Percentiles rank a stretch among this genome's conserved stretches.
These are phyloP conservation scores for Coprinopsis marcescibilis DNA, from an alignment of 768 basidiomycete species.

Conservation along the genomic window DNA sequence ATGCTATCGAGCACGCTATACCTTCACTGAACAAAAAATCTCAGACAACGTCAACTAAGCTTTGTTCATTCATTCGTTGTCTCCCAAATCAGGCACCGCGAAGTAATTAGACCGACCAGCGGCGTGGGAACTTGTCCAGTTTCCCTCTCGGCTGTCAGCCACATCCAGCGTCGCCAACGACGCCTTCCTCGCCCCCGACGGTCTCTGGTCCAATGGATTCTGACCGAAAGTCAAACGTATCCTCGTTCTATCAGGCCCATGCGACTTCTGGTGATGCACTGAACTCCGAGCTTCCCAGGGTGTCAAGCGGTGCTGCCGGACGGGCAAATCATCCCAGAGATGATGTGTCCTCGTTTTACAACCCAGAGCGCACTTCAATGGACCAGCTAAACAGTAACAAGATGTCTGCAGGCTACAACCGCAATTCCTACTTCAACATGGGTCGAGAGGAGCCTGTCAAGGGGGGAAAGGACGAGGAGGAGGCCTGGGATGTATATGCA, in stretches of 20 bases:
- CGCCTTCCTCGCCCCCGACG: background rate
- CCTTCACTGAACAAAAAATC: no score
- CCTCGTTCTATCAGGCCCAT: constrained; percentile 71
- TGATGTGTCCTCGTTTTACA: constrained; percentile 71
- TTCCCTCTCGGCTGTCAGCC: background rate
- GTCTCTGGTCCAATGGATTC: constrained; percentile 52
- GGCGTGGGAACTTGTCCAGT: background rate
- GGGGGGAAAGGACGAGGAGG: constrained; percentile 57
- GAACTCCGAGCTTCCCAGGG: constrained; percentile 41
- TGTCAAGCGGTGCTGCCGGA: constrained; percentile 27
- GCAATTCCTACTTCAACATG: constrained; percentile 57
- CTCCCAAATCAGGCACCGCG: no score
- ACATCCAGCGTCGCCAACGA: background rate
- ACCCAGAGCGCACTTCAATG: constrained; percentile 40
- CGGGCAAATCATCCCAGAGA: constrained; percentile 29
- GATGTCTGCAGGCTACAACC: constrained; percentile 66
- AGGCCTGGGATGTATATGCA: constrained; percentile 76
- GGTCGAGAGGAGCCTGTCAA: constrained; percentile 76
- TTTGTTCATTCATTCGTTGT: no score
- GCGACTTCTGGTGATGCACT: constrained; percentile 64
- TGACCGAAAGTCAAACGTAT: constrained; percentile 74
- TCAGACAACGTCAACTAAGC: no score
- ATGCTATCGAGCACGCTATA: no score
- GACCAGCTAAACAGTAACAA: constrained; percentile 38
- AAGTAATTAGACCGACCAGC: background rate